Base-by-base conservation (phyloP, 495 filamentous ascomycete genomes). In the Penicillium longicatenatum region DNA sequence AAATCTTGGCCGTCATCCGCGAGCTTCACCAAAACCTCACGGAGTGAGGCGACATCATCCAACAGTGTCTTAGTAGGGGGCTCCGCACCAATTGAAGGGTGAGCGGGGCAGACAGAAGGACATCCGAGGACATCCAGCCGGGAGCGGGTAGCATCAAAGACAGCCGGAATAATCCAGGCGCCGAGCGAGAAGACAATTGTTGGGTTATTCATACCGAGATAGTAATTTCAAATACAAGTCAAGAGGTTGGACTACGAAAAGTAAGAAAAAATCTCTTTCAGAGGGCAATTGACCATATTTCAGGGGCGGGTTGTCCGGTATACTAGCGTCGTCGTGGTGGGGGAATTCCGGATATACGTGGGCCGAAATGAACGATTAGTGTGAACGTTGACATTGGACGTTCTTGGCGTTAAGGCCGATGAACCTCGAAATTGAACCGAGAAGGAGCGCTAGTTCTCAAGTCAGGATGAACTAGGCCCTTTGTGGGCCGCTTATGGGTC, bases 141-240 rank as follows among this genome's bases (percentile, higher is more conserved):
- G 4, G 67, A 46, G 16, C 64, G 70, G 26, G 80, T 62, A 14
- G 50, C 43, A 47, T 70, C 53, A 55, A 71, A 82, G 64, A 64
- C 55, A 10, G 21, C 26, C 4, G 78, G 73, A 2, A 53, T 69
- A 49, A 74, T 57, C 72, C 77, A 82, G 20, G 79, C 79, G n/a
- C 78, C 82, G 1, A 75, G 75, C n/a, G 78, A 64, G 54, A 83
- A 66, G 46, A 82, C 64, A 49, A 83, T 68, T 1, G 72, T 73
- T 44, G 76, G 75, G 52, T 75, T 75, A 16, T 31, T 44, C 48
- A 55, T 57, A 31, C 35, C 49, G 17, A 49, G 19, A 37, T 33
- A 11, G 6, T n/a, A 22, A 33, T 17, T 11, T n/a, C 7, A 33
- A 20, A 0, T 33, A 9, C 2, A 19, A 20, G 6, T 30, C 6